Base-by-base conservation (phyloP, 164 flowering plant genomes). In the Buxus sempervirens region DNA sequence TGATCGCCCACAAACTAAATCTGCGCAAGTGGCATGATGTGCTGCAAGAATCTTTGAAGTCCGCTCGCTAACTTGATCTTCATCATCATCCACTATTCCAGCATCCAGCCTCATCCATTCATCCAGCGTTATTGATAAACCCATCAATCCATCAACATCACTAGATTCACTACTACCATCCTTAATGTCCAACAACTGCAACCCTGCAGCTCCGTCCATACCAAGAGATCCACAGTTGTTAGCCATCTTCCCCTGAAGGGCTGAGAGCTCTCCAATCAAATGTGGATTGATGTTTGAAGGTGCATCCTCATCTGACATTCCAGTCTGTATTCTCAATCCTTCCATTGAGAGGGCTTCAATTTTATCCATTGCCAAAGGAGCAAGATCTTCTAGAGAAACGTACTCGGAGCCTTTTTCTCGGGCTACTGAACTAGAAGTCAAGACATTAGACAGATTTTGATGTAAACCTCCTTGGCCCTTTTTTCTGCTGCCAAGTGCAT, bases 31-130 rank as follows among this genome's bases (percentile, higher is more conserved):
- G 28, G 96, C 97, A 75, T 89, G 96, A 81, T 92, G 98, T 7
- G 97, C 97, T 15, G 90, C 91, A 60, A 95, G 96, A 48, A 92
- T 74, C 74, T 82, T 90, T 0, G 90, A 84, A 27, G 95, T 87
- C 21, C 85, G 82, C 65, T 90, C 90, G 55, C 87, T 81, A 19
- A 80, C 82, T 64, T 77, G 77, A 73, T 90, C 89, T 25, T 81
- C 89, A 59, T 90, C 92, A 72, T 82, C 89, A 58, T n/a, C n/a
- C n/a, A 89, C 77, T 48, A 86, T 88, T 42, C 96, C 98, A 60
- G 96, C 78, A 75, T 95, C 97, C 75, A 92, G 72, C 76, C 74
- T 84, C 94, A 92, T 84, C 98, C 97, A 95, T 75, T 92, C 96
- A 81, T 90, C 97, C 58, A 95, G 87, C 24, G 94, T 84, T 38